Percentiles rank a stretch among this genome's conserved stretches.
Evolutionary conservation across 345 rosid species (phyloP).

Genomic region (Citrus mangshanensis): DNA sequence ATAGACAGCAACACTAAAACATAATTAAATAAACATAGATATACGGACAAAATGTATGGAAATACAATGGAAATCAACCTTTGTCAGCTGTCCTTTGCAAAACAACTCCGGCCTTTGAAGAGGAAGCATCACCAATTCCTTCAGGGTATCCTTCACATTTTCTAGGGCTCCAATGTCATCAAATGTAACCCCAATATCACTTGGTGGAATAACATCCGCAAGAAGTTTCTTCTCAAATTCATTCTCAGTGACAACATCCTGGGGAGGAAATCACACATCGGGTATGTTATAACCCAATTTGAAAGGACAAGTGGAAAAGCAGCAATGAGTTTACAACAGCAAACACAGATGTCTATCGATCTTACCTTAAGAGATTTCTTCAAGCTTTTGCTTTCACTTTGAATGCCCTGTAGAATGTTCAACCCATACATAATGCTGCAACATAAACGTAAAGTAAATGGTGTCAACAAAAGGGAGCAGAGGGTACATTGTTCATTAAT

Average conservation of each 20-base stretch:
- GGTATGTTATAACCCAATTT: not conserved
- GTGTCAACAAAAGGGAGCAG: not conserved
- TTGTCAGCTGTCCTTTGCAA: conserved; percentile 95
- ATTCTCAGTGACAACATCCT: conserved; percentile 98
- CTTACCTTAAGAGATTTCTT: conserved; percentile 57
- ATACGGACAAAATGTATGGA: not conserved
- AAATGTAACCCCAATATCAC: conserved; percentile 92
- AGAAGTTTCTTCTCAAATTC: conserved; percentile 98
- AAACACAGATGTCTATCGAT: not conserved
- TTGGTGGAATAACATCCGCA: conserved; percentile 94
- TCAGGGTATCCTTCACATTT: conserved; percentile 96
- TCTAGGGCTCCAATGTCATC: conserved; percentile 97
- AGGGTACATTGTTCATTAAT: not conserved
- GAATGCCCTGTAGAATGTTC: conserved; percentile 51
- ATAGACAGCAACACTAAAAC: not conserved
- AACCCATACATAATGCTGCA: conserved; percentile 51
- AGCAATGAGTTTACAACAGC: not conserved
- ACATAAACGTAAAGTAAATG: not conserved
- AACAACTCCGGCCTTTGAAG: conserved; percentile 98
- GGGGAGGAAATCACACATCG: conserved; percentile 8
- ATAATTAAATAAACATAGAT: not conserved
- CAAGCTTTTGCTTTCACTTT: conserved; percentile 51
- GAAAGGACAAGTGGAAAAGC: not conserved
- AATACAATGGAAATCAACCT: conserved; percentile 39
- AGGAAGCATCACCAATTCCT: conserved; percentile 99